Percentiles rank a stretch among this genome's conserved stretches.
Evolutionary conservation across 2,329 filamentous ascomycete genomes (phyloP).

Genomic region (Podosphaera fusca): DNA sequence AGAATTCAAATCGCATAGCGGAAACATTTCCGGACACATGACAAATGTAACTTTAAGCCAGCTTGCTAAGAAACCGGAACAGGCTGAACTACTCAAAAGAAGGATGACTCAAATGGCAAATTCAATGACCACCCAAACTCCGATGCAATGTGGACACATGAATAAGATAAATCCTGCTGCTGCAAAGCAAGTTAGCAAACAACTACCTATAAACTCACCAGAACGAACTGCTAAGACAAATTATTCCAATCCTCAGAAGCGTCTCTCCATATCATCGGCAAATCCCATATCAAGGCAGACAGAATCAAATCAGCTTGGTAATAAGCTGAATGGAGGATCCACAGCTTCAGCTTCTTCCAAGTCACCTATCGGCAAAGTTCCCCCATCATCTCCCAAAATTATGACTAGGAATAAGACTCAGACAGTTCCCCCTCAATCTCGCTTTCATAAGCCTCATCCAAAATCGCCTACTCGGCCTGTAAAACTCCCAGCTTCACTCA

Average conservation of each 20-base stretch:
- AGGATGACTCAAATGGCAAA: not conserved
- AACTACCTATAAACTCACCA: not conserved
- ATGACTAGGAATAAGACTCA: constrained; percentile 11
- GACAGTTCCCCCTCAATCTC: constrained; percentile 13
- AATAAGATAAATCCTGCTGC: not conserved
- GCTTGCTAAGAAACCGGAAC: not conserved
- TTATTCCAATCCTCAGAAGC: not conserved
- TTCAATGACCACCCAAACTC: not conserved
- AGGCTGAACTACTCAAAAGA: not conserved
- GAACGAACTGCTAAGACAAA: not conserved
- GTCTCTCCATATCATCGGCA: not conserved
- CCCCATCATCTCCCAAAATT: constrained; percentile 5
- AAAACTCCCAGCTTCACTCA: constrained; percentile 42
- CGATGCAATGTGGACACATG: not conserved
- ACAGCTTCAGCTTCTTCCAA: not conserved
- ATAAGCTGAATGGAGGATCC: not conserved
- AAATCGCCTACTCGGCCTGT: constrained; percentile 48
- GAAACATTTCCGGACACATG: not conserved
- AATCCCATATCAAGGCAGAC: not conserved
- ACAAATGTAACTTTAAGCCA: not conserved
- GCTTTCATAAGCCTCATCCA: constrained; percentile 32
- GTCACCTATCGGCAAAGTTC: constrained; percentile 6
- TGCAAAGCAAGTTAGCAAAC: not conserved
- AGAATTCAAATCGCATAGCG: not conserved
- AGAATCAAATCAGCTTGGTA: not conserved